Base-by-base conservation (phyloP, 805 yeast genomes). In the Wickerhamiella galacta region DNA sequence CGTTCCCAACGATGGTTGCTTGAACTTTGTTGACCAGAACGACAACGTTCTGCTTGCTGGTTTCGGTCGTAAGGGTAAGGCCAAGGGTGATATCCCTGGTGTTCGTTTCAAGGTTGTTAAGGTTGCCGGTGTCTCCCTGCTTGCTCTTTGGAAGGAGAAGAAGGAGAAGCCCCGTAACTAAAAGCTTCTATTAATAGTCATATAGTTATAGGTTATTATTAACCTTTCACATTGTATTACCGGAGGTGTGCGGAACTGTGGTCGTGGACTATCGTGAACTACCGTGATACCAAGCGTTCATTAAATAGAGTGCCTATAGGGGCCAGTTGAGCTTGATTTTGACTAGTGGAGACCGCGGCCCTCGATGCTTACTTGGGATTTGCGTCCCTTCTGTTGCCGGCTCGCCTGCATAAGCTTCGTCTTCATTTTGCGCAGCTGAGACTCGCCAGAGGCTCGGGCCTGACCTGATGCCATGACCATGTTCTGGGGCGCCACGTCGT, bases 81-180 rank as follows among this genome's bases (percentile, higher is more conserved):
- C 98, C 67, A 90, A 90, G 93, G 98, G 99, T 76, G 99, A 90
- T 85, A 87, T 90, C 63, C 98, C 98, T 68, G 99, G 99, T 82
- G 99, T 90, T 64, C 90, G 99, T 80, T 90, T 90, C 83, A 90
- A 90, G 81, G 99, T 90, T 64, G 99, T 90, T 65, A 90, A 90
- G 76, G 99, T 90, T 57, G 81, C 98, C 56, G 98, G 98, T 80
- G 98, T 92, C 60, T 90, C 98, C 56, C 76, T 90, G 68, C 75
- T 85, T 64, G 98, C 99, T 65, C 77, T 90, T 68, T 90, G 95
- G 95, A 90, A 87, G 76, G 98, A 92, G 76, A 90, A 90, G 95
- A 90, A 90, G 82, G 99, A 92, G 76, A 90, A 90, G 85, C 96
- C 96, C 75, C 83, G 98, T 75, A 85, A 95, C 62, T 85, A 80